A percentile compares a stretch with the other conserved stretches of the same genome.
Evolutionary conservation across 371 early-diverging fungal species (phyloP).

Genomic region (Mucor piriformis): DNA sequence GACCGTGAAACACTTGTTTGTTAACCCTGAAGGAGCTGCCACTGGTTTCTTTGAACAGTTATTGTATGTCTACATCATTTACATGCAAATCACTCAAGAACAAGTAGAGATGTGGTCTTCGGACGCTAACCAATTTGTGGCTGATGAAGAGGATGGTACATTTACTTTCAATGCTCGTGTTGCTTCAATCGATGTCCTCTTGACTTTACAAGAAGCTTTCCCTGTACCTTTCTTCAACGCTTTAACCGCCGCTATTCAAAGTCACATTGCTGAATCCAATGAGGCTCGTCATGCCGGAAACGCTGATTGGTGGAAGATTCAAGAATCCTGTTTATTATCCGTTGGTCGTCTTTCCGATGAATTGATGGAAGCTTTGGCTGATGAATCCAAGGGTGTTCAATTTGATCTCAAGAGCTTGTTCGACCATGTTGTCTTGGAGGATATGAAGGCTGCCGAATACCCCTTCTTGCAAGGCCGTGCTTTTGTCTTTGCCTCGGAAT

Average conservation of each 20-base stretch:
- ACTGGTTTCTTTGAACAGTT: slow-evolving; percentile 66
- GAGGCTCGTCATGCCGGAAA: slow-evolving; percentile 56
- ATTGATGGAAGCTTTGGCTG: slow-evolving; percentile 58
- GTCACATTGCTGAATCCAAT: slow-evolving; percentile 58
- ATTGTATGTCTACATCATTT: slow-evolving; percentile 64
- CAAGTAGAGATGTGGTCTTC: slow-evolving; percentile 79
- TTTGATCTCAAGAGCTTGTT: slow-evolving; percentile 75
- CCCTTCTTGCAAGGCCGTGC: slow-evolving; percentile 91
- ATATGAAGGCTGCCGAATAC: slow-evolving; percentile 59
- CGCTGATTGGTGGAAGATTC: slow-evolving; percentile 78
- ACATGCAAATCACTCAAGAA: slow-evolving; percentile 84
- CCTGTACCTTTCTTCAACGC: slow-evolving; percentile 61
- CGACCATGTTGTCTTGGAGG: slow-evolving; percentile 76
- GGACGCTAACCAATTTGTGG: slow-evolving; percentile 86
- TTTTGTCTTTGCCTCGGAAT: slow-evolving; percentile 83
- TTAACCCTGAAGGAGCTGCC: slow-evolving; percentile 39
- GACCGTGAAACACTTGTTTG: slow-evolving; percentile 44
- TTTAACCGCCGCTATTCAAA: slow-evolving; percentile 55
- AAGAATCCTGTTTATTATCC: slow-evolving; percentile 80
- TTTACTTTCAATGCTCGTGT: slow-evolving; percentile 82
- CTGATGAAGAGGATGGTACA: slow-evolving; percentile 89
- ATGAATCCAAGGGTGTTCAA: slow-evolving; percentile 36
- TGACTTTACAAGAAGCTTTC: slow-evolving; percentile 61
- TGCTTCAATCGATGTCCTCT: slow-evolving; percentile 77
- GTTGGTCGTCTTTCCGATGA: slow-evolving; percentile 69